These are phyloP conservation scores for Alnus rubra DNA, from an alignment of 306 rosid genomes.

Conservation along the genomic window DNA sequence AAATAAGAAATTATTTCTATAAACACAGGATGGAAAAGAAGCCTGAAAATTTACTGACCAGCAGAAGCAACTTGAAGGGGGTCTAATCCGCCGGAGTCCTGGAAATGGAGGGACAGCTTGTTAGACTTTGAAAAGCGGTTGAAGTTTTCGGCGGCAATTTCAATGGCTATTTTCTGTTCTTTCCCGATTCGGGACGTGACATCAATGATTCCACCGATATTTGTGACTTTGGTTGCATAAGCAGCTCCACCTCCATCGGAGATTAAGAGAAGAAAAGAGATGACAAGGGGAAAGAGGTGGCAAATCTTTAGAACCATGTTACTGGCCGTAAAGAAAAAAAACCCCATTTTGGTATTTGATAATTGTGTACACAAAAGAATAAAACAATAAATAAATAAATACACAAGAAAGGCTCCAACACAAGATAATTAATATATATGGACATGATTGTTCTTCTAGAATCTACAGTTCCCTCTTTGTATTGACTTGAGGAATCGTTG, in stretches of 20 bases:
- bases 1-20: no score
- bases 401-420: no score
- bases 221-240: background rate
- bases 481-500: no score
- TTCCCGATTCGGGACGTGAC: background rate
- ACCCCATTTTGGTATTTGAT: constrained; percentile 1
- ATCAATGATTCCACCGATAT: background rate
- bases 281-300: background rate
- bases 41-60: constrained; percentile 34
- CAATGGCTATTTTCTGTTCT: background rate
- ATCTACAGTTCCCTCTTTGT: no score
- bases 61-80: constrained; percentile 44
- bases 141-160: background rate
- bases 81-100: constrained; percentile 16
- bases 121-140: constrained; percentile 9
- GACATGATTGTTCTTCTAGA: no score
- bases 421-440: no score
- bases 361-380: no score
- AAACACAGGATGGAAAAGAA: background rate
- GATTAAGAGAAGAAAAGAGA: background rate
- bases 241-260: background rate
- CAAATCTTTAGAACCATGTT: no score
- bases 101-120: constrained; percentile 31
- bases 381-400: no score
- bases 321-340: background rate